These are phyloP conservation scores for Pleoardoris graminearum DNA, from an alignment of 2,329 filamentous ascomycete genomes.

Conservation along the genomic window DNA sequence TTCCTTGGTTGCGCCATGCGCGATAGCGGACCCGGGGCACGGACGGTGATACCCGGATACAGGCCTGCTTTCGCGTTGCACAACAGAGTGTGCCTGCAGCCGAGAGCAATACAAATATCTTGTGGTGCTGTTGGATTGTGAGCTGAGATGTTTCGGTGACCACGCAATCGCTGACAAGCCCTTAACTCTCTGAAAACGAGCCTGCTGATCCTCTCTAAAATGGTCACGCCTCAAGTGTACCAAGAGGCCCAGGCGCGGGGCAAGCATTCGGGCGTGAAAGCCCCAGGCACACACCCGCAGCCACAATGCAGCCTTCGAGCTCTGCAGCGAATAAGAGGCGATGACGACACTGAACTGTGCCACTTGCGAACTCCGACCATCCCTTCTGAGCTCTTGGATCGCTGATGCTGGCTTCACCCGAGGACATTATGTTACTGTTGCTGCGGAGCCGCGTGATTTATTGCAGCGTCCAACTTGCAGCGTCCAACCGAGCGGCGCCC, in stretches of 20 bases:
- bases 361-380: not conserved
- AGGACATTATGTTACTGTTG: not conserved
- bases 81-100: not conserved
- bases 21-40: too few relatives aligned
- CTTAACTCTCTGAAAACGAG: constrained; percentile 2
- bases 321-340: not conserved
- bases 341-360: not conserved
- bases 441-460: constrained; percentile 2
- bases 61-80: not conserved
- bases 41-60: too few relatives aligned
- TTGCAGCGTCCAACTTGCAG: not conserved
- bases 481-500: not conserved
- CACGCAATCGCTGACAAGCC: not conserved
- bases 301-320: not conserved
- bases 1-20: constrained; percentile 3
- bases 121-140: not conserved
- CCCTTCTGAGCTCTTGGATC: constrained; percentile 2
- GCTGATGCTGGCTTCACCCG: not conserved
- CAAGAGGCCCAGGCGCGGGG: not conserved
- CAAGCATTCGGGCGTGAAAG: constrained; percentile 3
- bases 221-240: not conserved
- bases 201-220: not conserved
- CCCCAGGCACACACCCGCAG: not conserved
- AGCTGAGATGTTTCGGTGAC: not conserved
- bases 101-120: not conserved